Evolutionary conservation across 768 basidiomycete genomes (phyloP).

Genomic region (Trichaptum fuscoviolaceum): DNA sequence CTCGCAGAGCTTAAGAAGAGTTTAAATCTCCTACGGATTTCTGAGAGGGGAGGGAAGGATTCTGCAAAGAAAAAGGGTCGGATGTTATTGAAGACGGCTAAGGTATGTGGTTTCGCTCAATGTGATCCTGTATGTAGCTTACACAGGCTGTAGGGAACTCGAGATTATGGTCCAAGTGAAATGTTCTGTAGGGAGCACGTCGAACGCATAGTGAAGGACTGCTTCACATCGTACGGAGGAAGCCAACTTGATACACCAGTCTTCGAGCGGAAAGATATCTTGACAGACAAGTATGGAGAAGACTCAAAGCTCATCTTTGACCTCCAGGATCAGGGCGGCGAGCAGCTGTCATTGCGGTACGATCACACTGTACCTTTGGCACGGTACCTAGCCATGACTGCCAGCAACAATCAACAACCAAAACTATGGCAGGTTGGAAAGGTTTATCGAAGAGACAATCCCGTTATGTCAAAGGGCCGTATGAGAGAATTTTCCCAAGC

Average conservation of each 20-base stretch:
- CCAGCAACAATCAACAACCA: constrained; percentile 63
- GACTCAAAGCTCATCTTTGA: constrained; percentile 98
- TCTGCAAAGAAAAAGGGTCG: constrained; percentile 61
- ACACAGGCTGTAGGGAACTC: constrained; percentile 64
- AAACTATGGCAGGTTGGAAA: constrained; percentile 99
- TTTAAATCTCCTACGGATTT: constrained; percentile 37
- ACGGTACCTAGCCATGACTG: constrained; percentile 91
- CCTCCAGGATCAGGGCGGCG: constrained; percentile 95
- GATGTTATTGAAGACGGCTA: constrained; percentile 87
- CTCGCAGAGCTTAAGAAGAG: constrained; percentile 65
- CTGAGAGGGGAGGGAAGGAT: constrained; percentile 37
- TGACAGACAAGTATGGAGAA: constrained; percentile 96
- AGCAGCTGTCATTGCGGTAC: constrained; percentile 89
- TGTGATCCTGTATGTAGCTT: constrained; percentile 14
- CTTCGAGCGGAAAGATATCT: constrained; percentile 94
- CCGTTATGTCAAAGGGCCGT: constrained; percentile 95
- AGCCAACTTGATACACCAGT: constrained; percentile 96
- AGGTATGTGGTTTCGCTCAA: constrained; percentile 46
- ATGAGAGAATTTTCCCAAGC: constrained; percentile 99
- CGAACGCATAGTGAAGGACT: constrained; percentile 80
- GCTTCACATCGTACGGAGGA: constrained; percentile 86
- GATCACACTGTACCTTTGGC: constrained; percentile 98
- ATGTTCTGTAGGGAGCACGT: constrained; percentile 91
- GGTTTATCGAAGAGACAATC: constrained; percentile 94
- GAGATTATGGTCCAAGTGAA: constrained; percentile 89